Conservation (phyloP, 441 rosid genomes). For the Melastoma candidum region DNA sequence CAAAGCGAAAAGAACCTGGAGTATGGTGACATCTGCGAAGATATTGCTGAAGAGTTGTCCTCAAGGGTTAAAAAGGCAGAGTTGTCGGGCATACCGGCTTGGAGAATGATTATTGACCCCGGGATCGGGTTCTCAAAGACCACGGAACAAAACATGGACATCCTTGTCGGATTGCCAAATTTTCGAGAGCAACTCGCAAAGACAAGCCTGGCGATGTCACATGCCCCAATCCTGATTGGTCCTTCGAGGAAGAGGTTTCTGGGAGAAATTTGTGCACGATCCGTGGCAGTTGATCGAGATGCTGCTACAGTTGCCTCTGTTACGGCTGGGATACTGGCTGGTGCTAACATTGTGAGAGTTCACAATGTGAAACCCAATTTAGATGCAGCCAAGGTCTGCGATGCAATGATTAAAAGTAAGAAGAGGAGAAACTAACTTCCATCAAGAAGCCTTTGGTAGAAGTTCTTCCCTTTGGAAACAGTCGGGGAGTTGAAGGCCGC, state of each 20-base stretch:
- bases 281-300: conserved; percentile 62
- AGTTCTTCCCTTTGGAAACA: too few relatives aligned
- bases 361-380: conserved; percentile 66
- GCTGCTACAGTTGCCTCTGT: conserved; percentile 75
- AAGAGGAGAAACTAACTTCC: not conserved
- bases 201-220: conserved; percentile 60
- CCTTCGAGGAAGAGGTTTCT: conserved; percentile 84
- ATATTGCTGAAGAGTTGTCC: conserved; percentile 67
- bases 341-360: conserved; percentile 86
- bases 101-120: conserved; percentile 84
- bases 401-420: conserved; percentile 45
- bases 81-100: conserved; percentile 66
- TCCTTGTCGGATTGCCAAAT: conserved; percentile 49
- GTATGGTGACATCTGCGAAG: conserved; percentile 50
- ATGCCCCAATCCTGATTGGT: conserved; percentile 66
- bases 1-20: conserved; percentile 57
- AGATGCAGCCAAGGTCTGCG: conserved; percentile 81
- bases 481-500: too few relatives aligned
- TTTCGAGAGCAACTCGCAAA: conserved; percentile 55
- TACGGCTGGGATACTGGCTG: conserved; percentile 56
- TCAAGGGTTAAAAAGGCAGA: conserved; percentile 53
- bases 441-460: too few relatives aligned
- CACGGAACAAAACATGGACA: conserved; percentile 56
- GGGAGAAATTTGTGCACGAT: conserved; percentile 61
- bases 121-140: conserved; percentile 89